These are phyloP conservation scores for Fraxinus paxiana DNA, from an alignment of 305 asterid species.

Conservation along the genomic window DNA sequence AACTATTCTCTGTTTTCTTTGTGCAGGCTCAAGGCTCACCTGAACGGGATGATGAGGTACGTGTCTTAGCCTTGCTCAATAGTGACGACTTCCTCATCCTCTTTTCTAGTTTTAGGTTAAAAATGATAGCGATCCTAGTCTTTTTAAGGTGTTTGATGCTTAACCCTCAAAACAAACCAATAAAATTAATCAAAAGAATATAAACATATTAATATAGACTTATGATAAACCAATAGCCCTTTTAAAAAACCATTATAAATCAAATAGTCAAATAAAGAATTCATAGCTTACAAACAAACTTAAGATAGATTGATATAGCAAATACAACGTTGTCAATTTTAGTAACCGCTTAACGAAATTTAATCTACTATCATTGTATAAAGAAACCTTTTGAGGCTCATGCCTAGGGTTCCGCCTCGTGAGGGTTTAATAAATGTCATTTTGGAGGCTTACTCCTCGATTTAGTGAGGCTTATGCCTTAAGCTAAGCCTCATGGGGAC, in stretches of 20 bases:
- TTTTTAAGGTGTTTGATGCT: not conserved
- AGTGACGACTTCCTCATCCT: not conserved
- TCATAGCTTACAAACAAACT: not conserved
- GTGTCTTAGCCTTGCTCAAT: constrained; percentile 4
- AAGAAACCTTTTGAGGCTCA: not conserved
- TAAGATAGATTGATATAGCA: not conserved
- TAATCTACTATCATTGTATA: not conserved
- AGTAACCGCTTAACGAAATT: not conserved
- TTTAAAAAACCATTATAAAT: not conserved
- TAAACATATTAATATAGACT: not conserved
- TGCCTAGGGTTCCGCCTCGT: not conserved
- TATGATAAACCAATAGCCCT: not conserved
- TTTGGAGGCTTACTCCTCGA: not conserved
- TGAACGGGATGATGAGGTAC: constrained; percentile 92
- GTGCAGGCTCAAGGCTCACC: constrained; percentile 79
- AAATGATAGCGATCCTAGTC: not conserved
- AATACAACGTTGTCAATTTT: not conserved
- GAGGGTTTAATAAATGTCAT: not conserved
- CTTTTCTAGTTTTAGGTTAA: constrained; percentile 5
- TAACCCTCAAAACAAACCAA: not conserved
- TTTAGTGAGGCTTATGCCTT: not conserved
- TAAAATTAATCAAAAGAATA: not conserved
- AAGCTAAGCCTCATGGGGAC: not conserved
- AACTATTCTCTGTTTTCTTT: constrained; percentile 20
- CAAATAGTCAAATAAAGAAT: not conserved